Conservation (phyloP, 169 alveolate genomes). For the Blepharisma undulans region DNA sequence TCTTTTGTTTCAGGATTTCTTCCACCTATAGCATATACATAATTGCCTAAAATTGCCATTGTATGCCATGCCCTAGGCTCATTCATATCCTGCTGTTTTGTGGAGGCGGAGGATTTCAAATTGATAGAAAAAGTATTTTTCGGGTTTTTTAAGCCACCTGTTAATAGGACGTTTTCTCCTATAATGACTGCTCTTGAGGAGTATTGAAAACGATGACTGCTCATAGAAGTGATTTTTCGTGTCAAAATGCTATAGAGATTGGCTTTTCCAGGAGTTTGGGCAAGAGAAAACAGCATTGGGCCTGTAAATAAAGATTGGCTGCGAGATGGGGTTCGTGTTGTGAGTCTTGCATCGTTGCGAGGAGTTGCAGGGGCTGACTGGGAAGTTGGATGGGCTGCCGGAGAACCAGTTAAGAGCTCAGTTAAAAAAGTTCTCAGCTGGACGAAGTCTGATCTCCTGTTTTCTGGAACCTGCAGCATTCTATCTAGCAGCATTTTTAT, state of each 20-base stretch:
- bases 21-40: not conserved
- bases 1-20: not conserved
- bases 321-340: not conserved
- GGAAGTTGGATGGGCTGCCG: not conserved
- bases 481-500: not conserved
- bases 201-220: not conserved
- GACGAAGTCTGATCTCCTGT: conserved; percentile 6
- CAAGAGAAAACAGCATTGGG: not conserved
- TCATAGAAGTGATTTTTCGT: not conserved
- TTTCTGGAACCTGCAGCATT: conserved; percentile 19
- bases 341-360: not conserved
- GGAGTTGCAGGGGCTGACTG: not conserved
- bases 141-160: conserved; percentile 35
- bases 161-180: not conserved
- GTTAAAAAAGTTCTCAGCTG: not conserved
- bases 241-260: not conserved
- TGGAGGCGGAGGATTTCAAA: not conserved
- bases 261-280: conserved; percentile 32
- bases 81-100: conserved; percentile 16
- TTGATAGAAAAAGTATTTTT: not conserved
- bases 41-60: not conserved
- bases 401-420: not conserved
- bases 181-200: conserved; percentile 9
- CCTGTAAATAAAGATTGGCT: not conserved
- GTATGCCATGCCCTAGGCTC: conserved; percentile 24